Percentiles rank a stretch among this genome's conserved stretches.
Conservation (phyloP, 495 filamentous ascomycete genomes). For the Aspergillus egyptiacus region DNA sequence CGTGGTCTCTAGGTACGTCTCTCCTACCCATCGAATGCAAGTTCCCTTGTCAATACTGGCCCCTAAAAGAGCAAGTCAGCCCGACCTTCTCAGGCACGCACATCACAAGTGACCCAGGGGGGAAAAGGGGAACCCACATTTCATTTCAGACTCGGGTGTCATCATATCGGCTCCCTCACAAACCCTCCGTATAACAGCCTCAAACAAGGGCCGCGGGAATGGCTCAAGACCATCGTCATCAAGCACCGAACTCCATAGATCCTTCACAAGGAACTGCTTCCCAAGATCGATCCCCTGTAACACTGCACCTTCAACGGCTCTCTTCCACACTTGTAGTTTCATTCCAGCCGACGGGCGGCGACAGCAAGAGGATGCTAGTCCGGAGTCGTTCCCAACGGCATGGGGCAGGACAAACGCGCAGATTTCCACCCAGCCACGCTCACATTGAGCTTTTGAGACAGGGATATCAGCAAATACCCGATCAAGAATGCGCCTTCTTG, state of each 20-base stretch:
- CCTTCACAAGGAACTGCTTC: constrained; percentile 42
- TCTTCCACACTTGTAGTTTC: constrained; percentile 43
- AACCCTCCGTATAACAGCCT: constrained; percentile 39
- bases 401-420: constrained; percentile 40
- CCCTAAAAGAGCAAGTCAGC: constrained; percentile 31
- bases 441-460: constrained; percentile 39
- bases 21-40: constrained; percentile 47
- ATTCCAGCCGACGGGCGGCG: constrained; percentile 40
- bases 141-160: constrained; percentile 19
- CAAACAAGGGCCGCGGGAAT: constrained; percentile 37
- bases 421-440: constrained; percentile 41
- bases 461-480: constrained; percentile 40
- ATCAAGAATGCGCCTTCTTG: constrained; percentile 15
- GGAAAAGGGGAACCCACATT: constrained; percentile 34
- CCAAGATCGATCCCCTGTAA: constrained; percentile 41
- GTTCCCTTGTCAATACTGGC: constrained; percentile 41
- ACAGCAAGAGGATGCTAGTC: constrained; percentile 9
- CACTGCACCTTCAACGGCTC: constrained; percentile 39
- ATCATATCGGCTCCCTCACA: constrained; percentile 22
- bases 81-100: too few species aligned
- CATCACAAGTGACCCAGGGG: too few species aligned
- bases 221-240: constrained; percentile 37
- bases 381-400: constrained; percentile 1
- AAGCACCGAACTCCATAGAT: constrained; percentile 44
- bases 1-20: constrained; percentile 44